Conservation (phyloP, 192 early-diverging fungal species). For the Thoreauomyces humboldtii region DNA sequence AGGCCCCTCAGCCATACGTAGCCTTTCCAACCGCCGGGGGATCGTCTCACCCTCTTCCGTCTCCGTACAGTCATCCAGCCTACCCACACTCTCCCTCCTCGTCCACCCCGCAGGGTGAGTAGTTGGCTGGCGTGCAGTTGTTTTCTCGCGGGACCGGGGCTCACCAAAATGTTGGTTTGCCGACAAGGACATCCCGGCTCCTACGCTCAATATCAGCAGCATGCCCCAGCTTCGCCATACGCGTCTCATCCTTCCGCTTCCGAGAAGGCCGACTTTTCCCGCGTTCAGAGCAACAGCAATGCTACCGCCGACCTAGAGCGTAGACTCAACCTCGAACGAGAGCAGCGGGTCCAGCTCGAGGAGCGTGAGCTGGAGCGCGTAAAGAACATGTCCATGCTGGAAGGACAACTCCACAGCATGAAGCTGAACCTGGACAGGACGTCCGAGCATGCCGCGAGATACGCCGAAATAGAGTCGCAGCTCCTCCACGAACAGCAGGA, state of each 20-base stretch:
- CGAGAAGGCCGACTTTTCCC: not conserved
- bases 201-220: not conserved
- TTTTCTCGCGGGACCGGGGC: not conserved
- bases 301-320: slow-evolving; percentile 6
- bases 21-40: not conserved
- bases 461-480: slow-evolving; percentile 5
- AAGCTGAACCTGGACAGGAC: not conserved
- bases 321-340: slow-evolving; percentile 16
- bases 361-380: slow-evolving; percentile 24
- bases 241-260: not conserved
- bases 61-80: not conserved
- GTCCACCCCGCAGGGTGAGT: no score
- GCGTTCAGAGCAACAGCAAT: not conserved
- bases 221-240: not conserved
- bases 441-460: not conserved
- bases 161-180: not conserved
- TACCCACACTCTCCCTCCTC: not conserved
- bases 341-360: slow-evolving; percentile 5
- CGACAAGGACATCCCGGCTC: not conserved
- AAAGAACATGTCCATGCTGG: slow-evolving; percentile 14
- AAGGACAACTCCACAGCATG: slow-evolving; percentile 12
- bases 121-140: not conserved
- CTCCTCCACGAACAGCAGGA: slow-evolving; percentile 17
- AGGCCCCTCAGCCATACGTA: not conserved
- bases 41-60: not conserved